Evolutionary conservation across 1,139 yeast species (phyloP).

Genomic region (Blastobotrys capitulatus): DNA sequence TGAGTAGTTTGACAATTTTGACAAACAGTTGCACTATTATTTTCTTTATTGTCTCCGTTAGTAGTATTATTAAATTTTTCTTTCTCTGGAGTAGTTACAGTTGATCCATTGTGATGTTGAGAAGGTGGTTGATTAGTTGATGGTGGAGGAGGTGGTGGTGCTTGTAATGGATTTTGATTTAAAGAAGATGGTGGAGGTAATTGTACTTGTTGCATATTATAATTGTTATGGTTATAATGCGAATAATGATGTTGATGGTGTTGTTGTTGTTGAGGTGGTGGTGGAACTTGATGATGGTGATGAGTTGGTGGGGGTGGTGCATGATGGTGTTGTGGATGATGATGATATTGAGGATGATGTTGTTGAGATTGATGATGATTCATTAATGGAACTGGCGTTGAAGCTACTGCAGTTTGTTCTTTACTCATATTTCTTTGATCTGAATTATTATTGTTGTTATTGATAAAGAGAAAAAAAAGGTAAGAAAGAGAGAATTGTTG

Average conservation of each 20-base stretch:
- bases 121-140: background rate
- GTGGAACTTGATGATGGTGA: background rate
- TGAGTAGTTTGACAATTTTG: slow-evolving; percentile 87
- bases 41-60: background rate
- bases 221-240: no score
- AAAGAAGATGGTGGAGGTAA: background rate
- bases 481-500: no score
- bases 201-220: no score
- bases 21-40: slow-evolving; percentile 54
- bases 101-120: background rate
- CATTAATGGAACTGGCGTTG: background rate
- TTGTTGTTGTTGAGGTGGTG: no score
- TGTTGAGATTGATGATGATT: background rate
- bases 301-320: background rate
- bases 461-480: no score
- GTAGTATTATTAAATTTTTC: background rate
- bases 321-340: background rate
- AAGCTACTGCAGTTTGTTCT: background rate
- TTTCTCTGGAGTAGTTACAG: background rate
- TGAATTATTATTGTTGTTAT: no score
- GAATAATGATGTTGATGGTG: no score
- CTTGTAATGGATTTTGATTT: background rate
- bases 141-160: background rate
- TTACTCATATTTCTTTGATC: background rate
- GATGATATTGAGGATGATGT: background rate